A percentile compares a stretch with the other conserved stretches of the same genome.
These are phyloP conservation scores for Stemphylium lycopersici DNA, from an alignment of 2,329 filamentous ascomycete genomes.

Conservation along the genomic window DNA sequence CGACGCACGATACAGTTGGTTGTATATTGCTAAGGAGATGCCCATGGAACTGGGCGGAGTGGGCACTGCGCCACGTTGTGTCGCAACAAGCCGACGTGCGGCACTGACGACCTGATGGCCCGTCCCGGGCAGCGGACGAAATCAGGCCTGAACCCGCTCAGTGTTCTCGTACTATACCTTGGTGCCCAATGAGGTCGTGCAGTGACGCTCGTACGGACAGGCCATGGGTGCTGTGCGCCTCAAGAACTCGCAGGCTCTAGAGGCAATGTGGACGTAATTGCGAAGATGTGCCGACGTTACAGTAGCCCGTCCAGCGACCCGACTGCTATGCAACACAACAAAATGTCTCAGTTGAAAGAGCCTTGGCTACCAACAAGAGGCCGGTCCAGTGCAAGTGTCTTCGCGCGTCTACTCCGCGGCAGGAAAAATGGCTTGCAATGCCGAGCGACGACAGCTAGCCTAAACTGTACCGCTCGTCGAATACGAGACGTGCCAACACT, in stretches of 20 bases:
- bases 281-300: constrained; percentile 11
- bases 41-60: constrained; percentile 8
- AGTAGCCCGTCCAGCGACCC: constrained; percentile 12
- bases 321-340: constrained; percentile 11
- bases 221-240: background rate
- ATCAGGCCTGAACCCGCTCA: constrained; percentile 1
- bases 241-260: constrained; percentile 6
- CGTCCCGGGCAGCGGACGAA: constrained; percentile 2
- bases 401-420: constrained; percentile 5
- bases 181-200: constrained; percentile 12
- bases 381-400: constrained; percentile 7
- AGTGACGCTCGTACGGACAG: constrained; percentile 9
- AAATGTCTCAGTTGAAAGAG: constrained; percentile 21
- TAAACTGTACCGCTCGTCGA: constrained; percentile 2
- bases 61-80: constrained; percentile 17
- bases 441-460: constrained; percentile 7
- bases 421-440: constrained; percentile 5
- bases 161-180: constrained; percentile 1
- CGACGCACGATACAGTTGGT: constrained; percentile 1
- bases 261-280: constrained; percentile 5
- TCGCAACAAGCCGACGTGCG: background rate
- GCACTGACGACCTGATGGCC: constrained; percentile 2
- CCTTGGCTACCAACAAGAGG: constrained; percentile 3
- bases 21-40: constrained; percentile 7
- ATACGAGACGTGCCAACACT: constrained; percentile 11